Conservation (phyloP, 352 stramenopile genomes). For the Plasmopara halstedii region DNA sequence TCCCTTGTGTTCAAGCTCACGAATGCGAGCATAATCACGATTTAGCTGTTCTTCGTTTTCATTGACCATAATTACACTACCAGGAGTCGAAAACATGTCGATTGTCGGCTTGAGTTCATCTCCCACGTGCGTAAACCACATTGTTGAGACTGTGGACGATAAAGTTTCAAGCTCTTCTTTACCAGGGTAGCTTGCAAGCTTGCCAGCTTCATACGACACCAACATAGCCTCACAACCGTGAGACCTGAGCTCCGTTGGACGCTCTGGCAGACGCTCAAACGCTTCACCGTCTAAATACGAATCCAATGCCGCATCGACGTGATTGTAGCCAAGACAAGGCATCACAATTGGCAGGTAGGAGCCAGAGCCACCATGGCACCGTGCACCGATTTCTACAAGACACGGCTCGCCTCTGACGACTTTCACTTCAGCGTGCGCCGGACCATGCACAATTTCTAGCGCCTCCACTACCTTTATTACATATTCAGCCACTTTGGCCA, state of each 20-base stretch:
- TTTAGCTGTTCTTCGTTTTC: slow-evolving; percentile 66
- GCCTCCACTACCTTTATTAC: slow-evolving; percentile 71
- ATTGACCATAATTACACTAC: slow-evolving; percentile 78
- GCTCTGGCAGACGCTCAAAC: slow-evolving; percentile 39
- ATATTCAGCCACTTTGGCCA: slow-evolving; percentile 52
- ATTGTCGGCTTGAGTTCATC: slow-evolving; percentile 62
- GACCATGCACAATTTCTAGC: slow-evolving; percentile 75
- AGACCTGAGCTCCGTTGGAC: slow-evolving; percentile 59
- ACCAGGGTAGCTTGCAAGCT: slow-evolving; percentile 76
- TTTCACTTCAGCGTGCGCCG: slow-evolving; percentile 85
- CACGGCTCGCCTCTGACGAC: slow-evolving; percentile 77
- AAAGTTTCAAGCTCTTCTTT: slow-evolving; percentile 81
- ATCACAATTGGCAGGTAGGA: slow-evolving; percentile 87
- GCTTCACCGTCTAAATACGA: slow-evolving; percentile 69
- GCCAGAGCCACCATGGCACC: slow-evolving; percentile 92
- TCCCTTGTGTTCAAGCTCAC: slow-evolving; percentile 70
- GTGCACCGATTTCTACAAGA: slow-evolving; percentile 92
- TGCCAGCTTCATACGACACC: slow-evolving; percentile 83
- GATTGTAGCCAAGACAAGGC: slow-evolving; percentile 89
- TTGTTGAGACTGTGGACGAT: slow-evolving; percentile 78
- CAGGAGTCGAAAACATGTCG: slow-evolving; percentile 89
- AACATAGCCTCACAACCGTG: slow-evolving; percentile 89
- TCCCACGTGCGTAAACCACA: slow-evolving; percentile 61
- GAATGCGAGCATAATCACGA: slow-evolving; percentile 76
- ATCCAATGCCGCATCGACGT: slow-evolving; percentile 87